phyloP scores from a whole-genome alignment of 1,284 basidiomycete species.

The Leucoagaricus sp. region DNA sequence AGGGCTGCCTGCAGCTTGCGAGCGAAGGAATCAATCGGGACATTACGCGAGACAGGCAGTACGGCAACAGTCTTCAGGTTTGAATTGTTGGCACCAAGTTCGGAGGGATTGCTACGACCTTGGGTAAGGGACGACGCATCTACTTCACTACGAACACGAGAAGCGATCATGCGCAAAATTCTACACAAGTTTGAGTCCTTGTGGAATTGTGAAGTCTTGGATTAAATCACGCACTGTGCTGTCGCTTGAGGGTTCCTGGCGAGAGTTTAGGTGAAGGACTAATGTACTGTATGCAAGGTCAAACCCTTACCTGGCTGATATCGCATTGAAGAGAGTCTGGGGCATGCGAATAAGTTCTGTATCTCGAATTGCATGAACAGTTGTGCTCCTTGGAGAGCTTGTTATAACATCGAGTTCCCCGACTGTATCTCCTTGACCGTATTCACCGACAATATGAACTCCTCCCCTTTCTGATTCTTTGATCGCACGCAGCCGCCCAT shows the following conservation, averaged over 20 bases:
- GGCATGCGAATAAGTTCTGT: slow-evolving; percentile 99
- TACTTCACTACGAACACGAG: slow-evolving; percentile 85
- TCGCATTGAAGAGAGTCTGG: slow-evolving; percentile 96
- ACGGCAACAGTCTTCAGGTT: slow-evolving; percentile 95
- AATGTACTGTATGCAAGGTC: neutral
- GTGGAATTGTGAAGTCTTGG: neutral
- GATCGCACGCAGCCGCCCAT: slow-evolving; percentile 90
- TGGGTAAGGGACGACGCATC: slow-evolving; percentile 54
- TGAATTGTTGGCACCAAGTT: slow-evolving; percentile 78
- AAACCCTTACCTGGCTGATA: slow-evolving; percentile 81
- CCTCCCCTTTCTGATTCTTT: slow-evolving; percentile 69
- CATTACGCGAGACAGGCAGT: slow-evolving; percentile 77
- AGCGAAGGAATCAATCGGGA: slow-evolving; percentile 88
- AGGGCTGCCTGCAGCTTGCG: slow-evolving; percentile 86
- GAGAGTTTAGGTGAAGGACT: neutral
- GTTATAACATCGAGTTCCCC: slow-evolving; percentile 98
- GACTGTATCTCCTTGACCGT: slow-evolving; percentile 88
- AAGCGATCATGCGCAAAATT: slow-evolving; percentile 90
- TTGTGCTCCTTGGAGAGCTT: slow-evolving; percentile 83
- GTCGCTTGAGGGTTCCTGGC: slow-evolving; percentile 91
- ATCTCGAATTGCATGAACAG: slow-evolving; percentile 97
- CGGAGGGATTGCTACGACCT: slow-evolving; percentile 47
- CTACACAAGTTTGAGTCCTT: slow-evolving; percentile 34
- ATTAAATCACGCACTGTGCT: slow-evolving; percentile 67
- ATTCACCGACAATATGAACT: slow-evolving; percentile 88